Evolutionary conservation across 108 stramenopile species (phyloP).

Genomic region (Phaeodactylum tricornutum): DNA sequence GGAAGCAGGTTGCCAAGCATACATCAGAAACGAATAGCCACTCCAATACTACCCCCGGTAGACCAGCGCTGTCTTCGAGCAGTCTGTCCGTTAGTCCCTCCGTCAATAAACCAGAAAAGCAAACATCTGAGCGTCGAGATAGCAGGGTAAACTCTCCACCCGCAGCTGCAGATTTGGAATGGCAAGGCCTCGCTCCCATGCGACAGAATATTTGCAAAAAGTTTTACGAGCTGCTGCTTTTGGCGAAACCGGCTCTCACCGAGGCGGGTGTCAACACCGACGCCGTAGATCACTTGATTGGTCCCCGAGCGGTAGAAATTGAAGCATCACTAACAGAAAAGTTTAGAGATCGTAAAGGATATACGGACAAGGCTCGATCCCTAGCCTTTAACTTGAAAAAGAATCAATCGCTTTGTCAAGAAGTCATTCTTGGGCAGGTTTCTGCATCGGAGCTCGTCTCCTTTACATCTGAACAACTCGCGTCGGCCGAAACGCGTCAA

Average conservation of each 20-base stretch:
- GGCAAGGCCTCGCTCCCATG: conserved; percentile 44
- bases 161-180: conserved; percentile 19
- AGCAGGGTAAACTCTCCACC: too few species aligned
- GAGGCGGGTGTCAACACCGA: conserved; percentile 57
- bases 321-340: conserved; percentile 48
- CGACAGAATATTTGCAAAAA: conserved; percentile 68
- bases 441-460: conserved; percentile 37
- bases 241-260: conserved; percentile 34
- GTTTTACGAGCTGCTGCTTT: conserved; percentile 37
- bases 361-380: conserved; percentile 62
- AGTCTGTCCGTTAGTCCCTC: not conserved
- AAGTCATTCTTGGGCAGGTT: conserved; percentile 55
- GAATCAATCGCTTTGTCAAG: conserved; percentile 44
- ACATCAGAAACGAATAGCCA: not conserved
- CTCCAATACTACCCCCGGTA: not conserved
- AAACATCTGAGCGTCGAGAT: conserved; percentile 7
- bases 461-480: conserved; percentile 64
- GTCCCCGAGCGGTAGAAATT: conserved; percentile 56
- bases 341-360: conserved; percentile 33
- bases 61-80: conserved; percentile 7
- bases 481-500: conserved; percentile 54
- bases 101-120: conserved; percentile 11
- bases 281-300: conserved; percentile 46
- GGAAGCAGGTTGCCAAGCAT: conserved; percentile 73
- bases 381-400: conserved; percentile 84